A percentile compares a stretch with the other conserved stretches of the same genome.
phyloP scores from a whole-genome alignment of 495 filamentous ascomycete genomes.

The Gamarada debralockiae region DNA sequence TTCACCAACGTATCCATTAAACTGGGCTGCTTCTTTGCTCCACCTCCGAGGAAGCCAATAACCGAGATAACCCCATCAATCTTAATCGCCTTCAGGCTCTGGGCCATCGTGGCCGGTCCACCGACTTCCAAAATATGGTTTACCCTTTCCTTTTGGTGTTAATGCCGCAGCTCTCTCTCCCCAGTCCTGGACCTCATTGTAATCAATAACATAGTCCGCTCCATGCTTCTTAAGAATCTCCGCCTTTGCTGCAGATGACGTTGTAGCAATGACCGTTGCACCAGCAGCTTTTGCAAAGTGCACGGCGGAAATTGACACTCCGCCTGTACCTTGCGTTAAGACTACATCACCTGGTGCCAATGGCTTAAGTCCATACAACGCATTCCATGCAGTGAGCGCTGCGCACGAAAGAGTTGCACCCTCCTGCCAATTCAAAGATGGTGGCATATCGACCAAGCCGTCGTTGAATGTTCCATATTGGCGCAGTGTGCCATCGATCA shows the following conservation, averaged over 20 bases:
- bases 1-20: constrained; percentile 50
- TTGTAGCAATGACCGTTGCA: constrained; percentile 77
- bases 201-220: constrained; percentile 77
- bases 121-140: constrained; percentile 71
- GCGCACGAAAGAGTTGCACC: constrained; percentile 69
- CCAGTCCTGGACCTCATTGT: constrained; percentile 72
- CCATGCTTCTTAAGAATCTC: constrained; percentile 66
- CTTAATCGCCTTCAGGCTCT: constrained; percentile 62
- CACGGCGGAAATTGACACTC: constrained; percentile 73
- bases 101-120: constrained; percentile 54
- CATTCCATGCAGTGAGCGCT: constrained; percentile 79
- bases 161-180: constrained; percentile 68
- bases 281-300: constrained; percentile 86
- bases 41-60: constrained; percentile 62
- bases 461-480: constrained; percentile 71
- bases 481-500: constrained; percentile 64
- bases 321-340: constrained; percentile 80
- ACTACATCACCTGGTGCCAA: constrained; percentile 68
- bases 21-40: constrained; percentile 38
- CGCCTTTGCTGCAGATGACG: constrained; percentile 63
- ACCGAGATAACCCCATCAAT: constrained; percentile 64
- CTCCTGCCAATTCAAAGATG: constrained; percentile 58
- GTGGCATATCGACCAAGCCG: constrained; percentile 63
- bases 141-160: constrained; percentile 59
- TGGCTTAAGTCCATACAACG: constrained; percentile 64